Evolutionary conservation across 768 basidiomycete species (phyloP), one percentile per base, ranked within the genome.

Genomic region (Fibroporia radiculosa): DNA sequence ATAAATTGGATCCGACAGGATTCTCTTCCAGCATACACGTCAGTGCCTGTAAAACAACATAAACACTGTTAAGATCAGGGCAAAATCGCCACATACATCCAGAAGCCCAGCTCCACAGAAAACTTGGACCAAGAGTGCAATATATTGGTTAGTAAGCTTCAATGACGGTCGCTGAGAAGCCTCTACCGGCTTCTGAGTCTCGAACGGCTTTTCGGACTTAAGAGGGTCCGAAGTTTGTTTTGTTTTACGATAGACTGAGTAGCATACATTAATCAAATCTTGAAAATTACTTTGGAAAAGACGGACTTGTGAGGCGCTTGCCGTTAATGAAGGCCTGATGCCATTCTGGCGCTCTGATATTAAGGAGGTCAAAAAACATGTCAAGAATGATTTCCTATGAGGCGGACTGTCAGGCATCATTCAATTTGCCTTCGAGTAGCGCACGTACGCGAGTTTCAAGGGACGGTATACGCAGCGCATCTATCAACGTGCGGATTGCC

Each of bases 341-440:
- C 92, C 93, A 97, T 35, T 85, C 84, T 1, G 92, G 88, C 0
- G 86, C 76, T 61, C 89, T 89, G 64, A 98, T 93, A 45, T 92
- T 89, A 16, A 99, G 67, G 14, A 93, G 71, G 49, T 90, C 87
- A 56, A 97, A 97, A 56, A 98, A 86, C 78, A 96, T 84, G 54
- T 98, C 91, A 42, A 98, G 69, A 27, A 97, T 72, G 24, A 92
- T 78, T 69, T 97, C 95, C 93, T 96, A 54, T 23, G 16, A 35
- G 14, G 2, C 35, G 32, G 8, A 16, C n/a, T 23, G 37, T 42
- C 22, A 35, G 10, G 25, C n/a, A n/a, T n/a, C n/a, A n/a, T n/a
- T n/a, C n/a, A n/a, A n/a, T n/a, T n/a, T n/a, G 16, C 6, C 24
- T 23, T 18, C 23, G 39, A 26, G 12, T 16, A 1, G n/a, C 2